Base-by-base conservation (phyloP, 192 early-diverging fungal genomes). In the Coemansia sp. region DNA sequence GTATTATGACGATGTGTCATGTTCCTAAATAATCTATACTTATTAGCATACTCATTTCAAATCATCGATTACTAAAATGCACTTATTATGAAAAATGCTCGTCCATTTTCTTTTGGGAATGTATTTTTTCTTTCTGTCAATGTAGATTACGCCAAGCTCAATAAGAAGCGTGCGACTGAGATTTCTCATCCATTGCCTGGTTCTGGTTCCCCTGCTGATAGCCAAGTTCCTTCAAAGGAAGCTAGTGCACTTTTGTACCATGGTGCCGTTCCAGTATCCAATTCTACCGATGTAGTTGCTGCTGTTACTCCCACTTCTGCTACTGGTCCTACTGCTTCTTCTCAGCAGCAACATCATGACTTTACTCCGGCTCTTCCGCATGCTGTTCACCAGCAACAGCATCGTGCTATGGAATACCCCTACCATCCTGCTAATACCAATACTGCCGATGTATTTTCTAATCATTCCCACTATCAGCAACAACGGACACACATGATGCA, bases 71-170 rank as follows among this genome's bases (percentile, higher is more conserved):
- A 22, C 55, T 22, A 22, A 19, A 1, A 18, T 34, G 55, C 19
- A 19, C 21, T 38, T 56, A 18, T 56, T 24, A 19, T 16, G n/a
- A n/a, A n/a, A n/a, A n/a, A n/a, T n/a, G n/a, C n/a, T n/a, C n/a
- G n/a, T n/a, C n/a, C n/a, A n/a, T 31, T 18, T 56, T 14, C n/a
- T 30, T 21, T 19, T 18, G 28, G n/a, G n/a, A n/a, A n/a, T 57
- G 8, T 53, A 26, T 53, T 53, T 22, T 53, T 18, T 21, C 32
- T 52, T 62, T 62, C 52, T 32, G n/a, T 0, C n/a, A 49, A 19
- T 63, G 55, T 81, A 81, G 78, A 83, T 48, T 83, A 83, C 44
- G 82, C 82, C 50, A 83, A 83, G 62, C 70, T 83, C 21, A 83
- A 75, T 49, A 83, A 83, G 69, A 78, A 78, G 68, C 76, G 82